These are phyloP conservation scores for Brassica napus DNA, from an alignment of 345 rosid species.

Conservation along the genomic window Da-Ae NC_063446.1:39010501-39011000, in stretches of 20 bases:
- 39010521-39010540: not conserved
- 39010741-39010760: not conserved
- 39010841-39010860: no score
- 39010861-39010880: no score
- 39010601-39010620: not conserved
- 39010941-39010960: no score
- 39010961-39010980: no score
- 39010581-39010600: constrained; percentile 21
- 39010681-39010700: not conserved
- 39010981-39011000: no score
- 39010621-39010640: not conserved
- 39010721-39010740: not conserved
- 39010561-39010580: not conserved
- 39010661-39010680: not conserved
- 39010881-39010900: no score
- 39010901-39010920: no score
- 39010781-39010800: not conserved
- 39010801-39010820: no score
- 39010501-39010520: constrained; percentile 17
- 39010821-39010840: no score
- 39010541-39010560: not conserved
- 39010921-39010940: no score
- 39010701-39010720: not conserved
- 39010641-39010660: not conserved
- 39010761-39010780: not conserved